Percentiles rank a stretch among this genome's conserved stretches.
These are phyloP conservation scores for Abelmoschus esculentus DNA, from an alignment of 345 rosid species.

Conservation along the genomic window DNA sequence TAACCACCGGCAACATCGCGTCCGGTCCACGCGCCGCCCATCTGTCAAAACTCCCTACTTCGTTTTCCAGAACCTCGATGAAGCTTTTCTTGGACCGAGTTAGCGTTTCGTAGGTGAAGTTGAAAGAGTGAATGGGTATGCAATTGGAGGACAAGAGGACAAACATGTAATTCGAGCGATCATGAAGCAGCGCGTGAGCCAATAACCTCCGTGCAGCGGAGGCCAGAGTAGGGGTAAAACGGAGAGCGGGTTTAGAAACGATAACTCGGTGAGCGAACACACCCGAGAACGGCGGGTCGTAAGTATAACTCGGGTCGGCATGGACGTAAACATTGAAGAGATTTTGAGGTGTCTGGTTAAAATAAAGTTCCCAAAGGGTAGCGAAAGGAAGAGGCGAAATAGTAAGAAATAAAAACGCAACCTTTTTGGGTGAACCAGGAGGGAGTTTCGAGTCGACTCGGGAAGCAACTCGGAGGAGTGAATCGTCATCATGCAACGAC, in stretches of 20 bases:
- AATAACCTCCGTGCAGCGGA: slow-evolving; percentile 70
- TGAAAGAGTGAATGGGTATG: slow-evolving; percentile 57
- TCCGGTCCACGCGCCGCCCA: slow-evolving; percentile 74
- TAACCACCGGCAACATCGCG: slow-evolving; percentile 74
- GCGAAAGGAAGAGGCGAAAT: slow-evolving; percentile 62
- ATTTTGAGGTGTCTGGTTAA: slow-evolving; percentile 22
- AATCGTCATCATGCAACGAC: slow-evolving; percentile 36
- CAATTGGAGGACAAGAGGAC: slow-evolving; percentile 66
- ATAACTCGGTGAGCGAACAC: slow-evolving; percentile 50
- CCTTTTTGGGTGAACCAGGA: slow-evolving; percentile 33
- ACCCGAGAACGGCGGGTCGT: slow-evolving; percentile 47
- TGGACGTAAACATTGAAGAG: slow-evolving; percentile 67
- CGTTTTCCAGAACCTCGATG: slow-evolving; percentile 54
- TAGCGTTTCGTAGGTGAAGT: slow-evolving; percentile 41
- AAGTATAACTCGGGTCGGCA: slow-evolving; percentile 49
- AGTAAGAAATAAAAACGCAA: slow-evolving; percentile 73
- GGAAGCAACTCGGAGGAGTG: slow-evolving; percentile 40
- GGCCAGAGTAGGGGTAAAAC: slow-evolving; percentile 49
- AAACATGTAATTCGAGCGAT: slow-evolving; percentile 52
- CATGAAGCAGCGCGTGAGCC: slow-evolving; percentile 65
- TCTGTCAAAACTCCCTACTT: slow-evolving; percentile 44
- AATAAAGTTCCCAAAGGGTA: slow-evolving; percentile 58
- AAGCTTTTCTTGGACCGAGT: slow-evolving; percentile 47
- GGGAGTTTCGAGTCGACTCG: slow-evolving; percentile 35
- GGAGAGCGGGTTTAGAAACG: slow-evolving; percentile 41